phyloP scores from a whole-genome alignment of 176 grass and related monocot genomes.

The Carex scoparia region DNA sequence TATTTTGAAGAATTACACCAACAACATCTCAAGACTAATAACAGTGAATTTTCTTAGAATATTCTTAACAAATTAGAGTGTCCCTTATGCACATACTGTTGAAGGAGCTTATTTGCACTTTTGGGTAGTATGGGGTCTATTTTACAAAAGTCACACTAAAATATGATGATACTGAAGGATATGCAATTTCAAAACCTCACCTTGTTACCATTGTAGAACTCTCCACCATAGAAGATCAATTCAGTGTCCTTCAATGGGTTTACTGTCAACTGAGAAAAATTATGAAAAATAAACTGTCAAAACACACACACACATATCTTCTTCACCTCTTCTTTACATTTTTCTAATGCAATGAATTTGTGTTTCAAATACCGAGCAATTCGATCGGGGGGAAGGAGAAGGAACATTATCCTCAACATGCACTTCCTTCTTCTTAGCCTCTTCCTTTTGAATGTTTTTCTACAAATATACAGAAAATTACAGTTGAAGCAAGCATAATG shows the following conservation, averaged over 20 bases:
- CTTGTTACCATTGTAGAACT: slow-evolving; percentile 97
- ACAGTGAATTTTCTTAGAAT: background rate
- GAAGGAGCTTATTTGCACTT: background rate
- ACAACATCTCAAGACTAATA: background rate
- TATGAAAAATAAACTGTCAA: background rate
- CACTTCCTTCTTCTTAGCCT: slow-evolving; percentile 98
- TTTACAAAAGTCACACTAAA: background rate
- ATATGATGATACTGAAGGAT: background rate
- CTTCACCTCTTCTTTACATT: background rate
- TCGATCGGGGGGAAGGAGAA: slow-evolving; percentile 81
- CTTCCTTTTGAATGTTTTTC: slow-evolving; percentile 89
- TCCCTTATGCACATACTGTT: background rate
- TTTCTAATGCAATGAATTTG: slow-evolving; percentile 12
- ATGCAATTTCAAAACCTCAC: slow-evolving; percentile 29
- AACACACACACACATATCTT: background rate
- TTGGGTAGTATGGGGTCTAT: background rate
- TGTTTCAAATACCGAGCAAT: slow-evolving; percentile 43
- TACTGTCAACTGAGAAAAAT: slow-evolving; percentile 57
- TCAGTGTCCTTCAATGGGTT: slow-evolving; percentile 81
- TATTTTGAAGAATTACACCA: background rate
- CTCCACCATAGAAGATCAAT: slow-evolving; percentile 85
- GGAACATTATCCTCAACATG: slow-evolving; percentile 82
- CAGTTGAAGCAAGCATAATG: slow-evolving; percentile 5
- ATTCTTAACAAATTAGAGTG: background rate
- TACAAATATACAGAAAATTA: slow-evolving; percentile 20